Evolutionary conservation across 257 asterid species (phyloP).

Genomic region (Catharanthus roseus): DNA sequence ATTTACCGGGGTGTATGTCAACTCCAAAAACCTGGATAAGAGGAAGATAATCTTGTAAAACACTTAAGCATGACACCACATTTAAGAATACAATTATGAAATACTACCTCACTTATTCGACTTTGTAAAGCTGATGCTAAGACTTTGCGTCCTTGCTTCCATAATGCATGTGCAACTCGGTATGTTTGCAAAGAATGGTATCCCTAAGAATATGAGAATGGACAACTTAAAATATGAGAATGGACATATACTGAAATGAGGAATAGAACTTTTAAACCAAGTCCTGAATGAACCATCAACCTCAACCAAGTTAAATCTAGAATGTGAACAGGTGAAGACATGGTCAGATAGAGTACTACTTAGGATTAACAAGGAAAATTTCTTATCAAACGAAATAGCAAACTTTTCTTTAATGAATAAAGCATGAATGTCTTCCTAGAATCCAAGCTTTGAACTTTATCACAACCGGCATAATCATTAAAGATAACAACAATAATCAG

Average conservation of each 20-base stretch:
- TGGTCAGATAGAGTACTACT: background rate
- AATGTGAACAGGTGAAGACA: background rate
- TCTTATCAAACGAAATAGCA: background rate
- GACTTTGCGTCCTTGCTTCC: slow-evolving; percentile 41
- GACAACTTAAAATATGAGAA: slow-evolving; percentile 1
- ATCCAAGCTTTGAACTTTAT: background rate
- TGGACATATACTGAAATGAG: background rate
- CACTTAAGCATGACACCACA: background rate
- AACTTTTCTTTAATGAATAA: background rate
- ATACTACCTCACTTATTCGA: slow-evolving; percentile 41
- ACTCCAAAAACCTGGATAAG: slow-evolving; percentile 40
- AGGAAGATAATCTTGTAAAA: background rate
- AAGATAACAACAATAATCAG: background rate
- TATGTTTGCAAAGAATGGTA: slow-evolving; percentile 43
- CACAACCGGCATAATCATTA: background rate
- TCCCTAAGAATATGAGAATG: slow-evolving; percentile 23
- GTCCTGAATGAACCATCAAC: background rate
- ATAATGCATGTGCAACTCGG: slow-evolving; percentile 42
- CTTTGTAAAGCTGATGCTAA: slow-evolving; percentile 43
- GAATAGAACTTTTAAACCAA: background rate
- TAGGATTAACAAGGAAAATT: background rate
- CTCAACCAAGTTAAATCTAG: background rate
- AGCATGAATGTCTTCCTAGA: background rate
- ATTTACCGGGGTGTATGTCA: slow-evolving; percentile 44
- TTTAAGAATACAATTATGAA: background rate